Conservation (phyloP, 495 filamentous ascomycete genomes). For the Neurospora sp. region DNA sequence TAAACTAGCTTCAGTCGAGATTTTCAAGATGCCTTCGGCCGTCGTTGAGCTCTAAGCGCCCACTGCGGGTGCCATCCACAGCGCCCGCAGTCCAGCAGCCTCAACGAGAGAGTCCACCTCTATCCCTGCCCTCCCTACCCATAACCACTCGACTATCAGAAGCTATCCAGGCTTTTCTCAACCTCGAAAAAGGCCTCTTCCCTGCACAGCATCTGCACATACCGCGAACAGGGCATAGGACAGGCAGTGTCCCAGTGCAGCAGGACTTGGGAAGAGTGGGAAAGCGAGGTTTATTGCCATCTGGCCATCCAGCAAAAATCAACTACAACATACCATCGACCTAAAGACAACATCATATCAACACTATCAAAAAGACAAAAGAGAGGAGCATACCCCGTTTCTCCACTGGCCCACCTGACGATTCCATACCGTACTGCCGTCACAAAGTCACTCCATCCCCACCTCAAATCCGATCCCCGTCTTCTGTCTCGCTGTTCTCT, state of each 20-base stretch:
- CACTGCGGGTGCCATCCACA: conserved; percentile 58
- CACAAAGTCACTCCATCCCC: neutral
- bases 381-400: neutral
- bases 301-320: neutral
- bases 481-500: neutral
- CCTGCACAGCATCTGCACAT: neutral
- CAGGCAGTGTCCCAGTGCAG: neutral
- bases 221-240: neutral
- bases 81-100: conserved; percentile 68
- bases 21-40: conserved; percentile 65
- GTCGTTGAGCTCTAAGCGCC: conserved; percentile 91
- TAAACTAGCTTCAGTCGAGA: conserved; percentile 65
- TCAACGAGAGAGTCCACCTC: conserved; percentile 56
- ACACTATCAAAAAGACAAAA: neutral
- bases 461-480: neutral
- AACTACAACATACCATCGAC: neutral
- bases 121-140: neutral
- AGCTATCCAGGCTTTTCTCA: neutral
- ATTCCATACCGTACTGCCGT: neutral
- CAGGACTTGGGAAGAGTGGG: neutral
- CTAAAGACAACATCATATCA: neutral
- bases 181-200: neutral
- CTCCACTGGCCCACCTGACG: neutral
- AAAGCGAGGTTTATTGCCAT: neutral
- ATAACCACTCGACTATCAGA: neutral